Conservation (phyloP, 768 basidiomycete genomes). For the Megacollybia marginata region DNA sequence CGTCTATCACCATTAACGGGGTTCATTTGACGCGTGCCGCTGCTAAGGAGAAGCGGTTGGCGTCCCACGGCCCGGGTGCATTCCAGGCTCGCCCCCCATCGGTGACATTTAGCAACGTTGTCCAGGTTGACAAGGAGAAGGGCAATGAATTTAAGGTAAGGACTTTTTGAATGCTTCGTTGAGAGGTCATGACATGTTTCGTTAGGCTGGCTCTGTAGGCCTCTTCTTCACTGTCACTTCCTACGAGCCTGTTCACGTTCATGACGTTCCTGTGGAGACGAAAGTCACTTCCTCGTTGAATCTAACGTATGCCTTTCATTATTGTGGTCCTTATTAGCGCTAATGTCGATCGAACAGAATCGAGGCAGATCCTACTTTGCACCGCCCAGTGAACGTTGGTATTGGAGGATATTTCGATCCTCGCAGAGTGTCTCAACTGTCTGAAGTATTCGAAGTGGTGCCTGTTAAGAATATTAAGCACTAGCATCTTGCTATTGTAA, state of each 20-base stretch:
- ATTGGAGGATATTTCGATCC: background rate
- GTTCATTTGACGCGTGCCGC: background rate
- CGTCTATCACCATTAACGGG: background rate
- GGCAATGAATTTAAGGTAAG: background rate
- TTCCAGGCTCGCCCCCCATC: background rate
- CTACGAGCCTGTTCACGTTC: background rate
- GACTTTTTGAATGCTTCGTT: background rate
- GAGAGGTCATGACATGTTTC: background rate
- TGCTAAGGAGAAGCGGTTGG: background rate
- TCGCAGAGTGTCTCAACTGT: background rate
- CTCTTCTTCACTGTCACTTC: background rate
- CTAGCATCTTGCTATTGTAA: no score
- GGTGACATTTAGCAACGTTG: background rate
- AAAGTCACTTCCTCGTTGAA: background rate
- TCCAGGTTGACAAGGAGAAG: background rate
- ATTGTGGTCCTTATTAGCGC: background rate
- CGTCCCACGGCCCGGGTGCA: no score
- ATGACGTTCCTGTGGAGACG: background rate
- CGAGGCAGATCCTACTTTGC: background rate
- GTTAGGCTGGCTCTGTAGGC: background rate
- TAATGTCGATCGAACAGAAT: background rate
- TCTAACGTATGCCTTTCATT: background rate
- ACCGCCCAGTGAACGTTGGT: background rate
- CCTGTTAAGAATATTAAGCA: no score
- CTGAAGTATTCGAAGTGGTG: background rate